Conservation (phyloP, 129 eudicot species). For the Tagetes patula region DNA sequence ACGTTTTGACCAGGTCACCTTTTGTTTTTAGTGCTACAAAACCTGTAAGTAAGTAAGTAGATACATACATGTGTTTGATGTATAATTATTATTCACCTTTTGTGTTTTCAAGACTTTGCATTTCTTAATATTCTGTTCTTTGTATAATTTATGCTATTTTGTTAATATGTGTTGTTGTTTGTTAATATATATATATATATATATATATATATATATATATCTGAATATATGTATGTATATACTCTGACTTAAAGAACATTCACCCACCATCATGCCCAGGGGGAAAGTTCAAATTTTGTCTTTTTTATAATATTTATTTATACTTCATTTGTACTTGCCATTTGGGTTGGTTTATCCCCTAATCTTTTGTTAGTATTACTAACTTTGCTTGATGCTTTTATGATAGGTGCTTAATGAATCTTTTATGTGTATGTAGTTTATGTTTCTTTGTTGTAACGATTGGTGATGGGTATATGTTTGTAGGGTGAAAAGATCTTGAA, state of each 20-base stretch:
- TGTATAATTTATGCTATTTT: conserved; percentile 21
- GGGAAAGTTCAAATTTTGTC: conserved; percentile 53
- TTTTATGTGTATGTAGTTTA: conserved; percentile 20
- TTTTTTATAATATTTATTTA: conserved; percentile 32
- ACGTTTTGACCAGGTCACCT: conserved; percentile 16
- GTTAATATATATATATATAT: conserved; percentile 19
- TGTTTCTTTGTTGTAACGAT: conserved; percentile 18
- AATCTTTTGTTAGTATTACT: conserved; percentile 9
- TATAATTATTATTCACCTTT: conserved; percentile 2
- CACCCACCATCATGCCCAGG: conserved; percentile 41
- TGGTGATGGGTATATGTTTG: conserved; percentile 42
- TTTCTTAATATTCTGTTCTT: conserved; percentile 18
- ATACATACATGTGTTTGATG: no score
- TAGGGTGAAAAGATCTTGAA: conserved; percentile 72
- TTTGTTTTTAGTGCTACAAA: no score
- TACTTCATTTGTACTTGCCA: conserved; percentile 30
- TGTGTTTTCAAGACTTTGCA: conserved; percentile 16
- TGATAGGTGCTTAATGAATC: conserved; percentile 22
- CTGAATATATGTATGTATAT: conserved; percentile 17
- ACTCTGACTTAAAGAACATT: conserved; percentile 35
- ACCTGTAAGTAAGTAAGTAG: no score
- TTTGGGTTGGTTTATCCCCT: conserved; percentile 22
- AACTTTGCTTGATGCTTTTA: conserved; percentile 20
- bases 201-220: conserved; percentile 8
- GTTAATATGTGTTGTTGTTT: conserved; percentile 17